Conservation (phyloP, 495 filamentous ascomycete species). For the Choiromyces venosus region DNA sequence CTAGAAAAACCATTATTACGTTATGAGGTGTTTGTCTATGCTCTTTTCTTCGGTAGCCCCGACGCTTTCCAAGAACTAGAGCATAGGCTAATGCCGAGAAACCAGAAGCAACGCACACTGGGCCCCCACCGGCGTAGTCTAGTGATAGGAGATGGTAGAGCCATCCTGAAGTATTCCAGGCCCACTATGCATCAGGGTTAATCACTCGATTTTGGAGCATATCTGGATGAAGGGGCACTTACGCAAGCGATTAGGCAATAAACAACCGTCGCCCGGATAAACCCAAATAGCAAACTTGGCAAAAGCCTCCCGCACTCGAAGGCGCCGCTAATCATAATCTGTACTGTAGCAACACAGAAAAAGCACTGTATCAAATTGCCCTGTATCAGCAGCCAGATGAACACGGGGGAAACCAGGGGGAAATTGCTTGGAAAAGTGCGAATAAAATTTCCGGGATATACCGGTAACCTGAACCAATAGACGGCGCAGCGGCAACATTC, state of each 20-base stretch:
- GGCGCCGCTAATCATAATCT: slow-evolving; percentile 50
- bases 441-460: slow-evolving; percentile 55
- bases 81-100: slow-evolving; percentile 55
- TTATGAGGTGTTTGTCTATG: slow-evolving; percentile 51
- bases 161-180: slow-evolving; percentile 58
- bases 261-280: slow-evolving; percentile 57
- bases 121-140: slow-evolving; percentile 55
- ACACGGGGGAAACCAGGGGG: neutral
- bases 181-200: slow-evolving; percentile 45
- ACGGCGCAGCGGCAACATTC: slow-evolving; percentile 51
- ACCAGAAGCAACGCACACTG: slow-evolving; percentile 55
- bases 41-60: slow-evolving; percentile 37
- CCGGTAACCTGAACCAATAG: slow-evolving; percentile 47
- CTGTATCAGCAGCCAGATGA: neutral
- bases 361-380: slow-evolving; percentile 38
- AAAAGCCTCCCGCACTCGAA: slow-evolving; percentile 55
- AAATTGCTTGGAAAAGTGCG: slow-evolving; percentile 50
- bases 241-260: slow-evolving; percentile 55
- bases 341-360: slow-evolving; percentile 55
- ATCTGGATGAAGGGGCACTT: neutral
- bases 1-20: slow-evolving; percentile 54
- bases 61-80: slow-evolving; percentile 52
- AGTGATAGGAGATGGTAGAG: slow-evolving; percentile 52
- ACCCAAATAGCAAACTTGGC: slow-evolving; percentile 54
- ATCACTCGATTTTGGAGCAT: neutral